Evolutionary conservation across 2,329 filamentous ascomycete genomes (phyloP).

Genomic region (Pseudonectria foliicola): DNA sequence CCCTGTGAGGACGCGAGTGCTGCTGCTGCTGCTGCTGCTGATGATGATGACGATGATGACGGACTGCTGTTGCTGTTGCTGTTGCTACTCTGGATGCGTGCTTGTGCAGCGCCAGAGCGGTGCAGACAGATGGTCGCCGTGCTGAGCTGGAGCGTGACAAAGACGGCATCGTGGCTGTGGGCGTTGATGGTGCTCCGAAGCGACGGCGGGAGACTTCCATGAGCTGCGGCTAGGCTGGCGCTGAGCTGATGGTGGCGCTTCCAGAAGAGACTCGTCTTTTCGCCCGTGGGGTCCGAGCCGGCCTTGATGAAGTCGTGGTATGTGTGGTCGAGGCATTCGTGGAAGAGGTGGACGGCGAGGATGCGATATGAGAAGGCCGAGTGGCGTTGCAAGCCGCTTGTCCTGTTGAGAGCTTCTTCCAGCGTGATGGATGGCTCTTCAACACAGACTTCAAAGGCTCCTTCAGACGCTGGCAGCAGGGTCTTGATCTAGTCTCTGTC

Average conservation of each 20-base stretch:
- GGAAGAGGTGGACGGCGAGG: conserved; percentile 68
- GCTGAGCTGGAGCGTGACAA: conserved; percentile 78
- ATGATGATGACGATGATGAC: too few relatives aligned
- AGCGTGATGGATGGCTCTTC: conserved; percentile 55
- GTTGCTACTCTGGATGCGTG: too few relatives aligned
- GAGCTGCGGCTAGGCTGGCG: conserved; percentile 64
- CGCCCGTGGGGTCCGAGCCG: conserved; percentile 47
- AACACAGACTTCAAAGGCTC: conserved; percentile 60
- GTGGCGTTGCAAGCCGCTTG: too few relatives aligned
- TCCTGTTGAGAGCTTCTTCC: conserved; percentile 50
- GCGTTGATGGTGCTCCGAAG: conserved; percentile 62
- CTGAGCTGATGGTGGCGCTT: conserved; percentile 71
- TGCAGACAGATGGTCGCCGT: conserved; percentile 80
- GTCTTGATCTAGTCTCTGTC: conserved; percentile 53
- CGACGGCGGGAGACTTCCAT: conserved; percentile 64
- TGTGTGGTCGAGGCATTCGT: conserved; percentile 65
- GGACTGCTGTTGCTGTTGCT: too few relatives aligned
- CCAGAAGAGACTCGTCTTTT: conserved; percentile 56
- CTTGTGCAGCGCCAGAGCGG: conserved; percentile 70
- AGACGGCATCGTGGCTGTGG: conserved; percentile 62
- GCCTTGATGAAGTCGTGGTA: conserved; percentile 57
- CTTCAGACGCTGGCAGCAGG: conserved; percentile 65
- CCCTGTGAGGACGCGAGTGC: too few relatives aligned
- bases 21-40: too few relatives aligned
- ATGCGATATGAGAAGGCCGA: conserved; percentile 64